Base-by-base conservation (phyloP, 2,329 filamentous ascomycete genomes). In the Claviceps lovelessii region DNA sequence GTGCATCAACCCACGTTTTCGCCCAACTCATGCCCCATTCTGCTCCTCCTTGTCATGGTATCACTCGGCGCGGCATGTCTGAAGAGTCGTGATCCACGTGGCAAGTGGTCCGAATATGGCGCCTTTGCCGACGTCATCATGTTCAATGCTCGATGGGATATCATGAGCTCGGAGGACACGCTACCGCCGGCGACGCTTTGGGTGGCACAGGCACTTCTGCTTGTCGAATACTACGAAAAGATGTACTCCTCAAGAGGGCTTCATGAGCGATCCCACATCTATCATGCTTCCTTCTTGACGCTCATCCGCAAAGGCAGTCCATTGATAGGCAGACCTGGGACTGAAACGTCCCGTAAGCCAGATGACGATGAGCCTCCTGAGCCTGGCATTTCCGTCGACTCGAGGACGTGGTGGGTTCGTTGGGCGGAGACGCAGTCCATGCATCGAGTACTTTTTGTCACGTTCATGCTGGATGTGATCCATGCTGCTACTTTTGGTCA, bases 401-500 rank as follows among this genome's bases (percentile, higher is more conserved):
- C 70, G 8, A 68, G 68, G 33, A 69, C 69, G 0, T 90, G 85
- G 74, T 96, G 90, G 90, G 81, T 84, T 58, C 80, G 87, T 56
- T 95, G 90, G 90, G 90, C 93, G 53, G 87, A 87, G 33, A 88
- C 86, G 0, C 90, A 96, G 66, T 87, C 90, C 0, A 95, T 90
- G 59, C 81, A 89, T 57, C 78, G 90, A 53, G 88, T 88, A 2
- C 89, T 90, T 0, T 96, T 93, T 69, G 88, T 84, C 0, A 89
- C 90, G 0, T 95, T 95, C 66, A 86, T 95, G 63, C 81, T 95
- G 64, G 90, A 96, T 64, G 86, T 88, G 7, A 85, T 88, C 0
- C 90, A 96, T 65, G 89, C 89, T 1, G 90, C 87, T 28, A 93
- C 95, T 83, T 95, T 95, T 63, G 90, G 90, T 0, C 90, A 95